Evolutionary conservation across 2,329 filamentous ascomycete species (phyloP).

Genomic region (Akanthomyces uredinophilus): DNA sequence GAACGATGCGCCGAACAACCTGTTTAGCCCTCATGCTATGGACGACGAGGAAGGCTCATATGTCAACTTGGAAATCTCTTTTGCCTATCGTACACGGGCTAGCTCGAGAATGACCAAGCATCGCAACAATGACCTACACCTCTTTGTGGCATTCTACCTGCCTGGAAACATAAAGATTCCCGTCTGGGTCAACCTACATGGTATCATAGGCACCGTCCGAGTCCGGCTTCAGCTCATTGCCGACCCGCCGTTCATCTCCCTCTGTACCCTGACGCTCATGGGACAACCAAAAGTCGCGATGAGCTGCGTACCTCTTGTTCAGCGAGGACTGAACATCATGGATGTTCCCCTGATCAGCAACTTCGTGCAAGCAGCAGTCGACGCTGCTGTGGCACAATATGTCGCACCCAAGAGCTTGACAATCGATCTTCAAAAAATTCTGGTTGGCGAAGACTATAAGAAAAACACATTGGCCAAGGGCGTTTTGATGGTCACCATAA

Average conservation of each 20-base stretch:
- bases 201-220: conserved; percentile 65
- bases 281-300: conserved; percentile 69
- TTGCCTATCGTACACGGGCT: conserved; percentile 64
- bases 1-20: conserved; percentile 25
- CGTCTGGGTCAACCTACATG: conserved; percentile 71
- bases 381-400: conserved; percentile 69
- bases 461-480: conserved; percentile 64
- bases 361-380: conserved; percentile 69
- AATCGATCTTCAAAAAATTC: conserved; percentile 70
- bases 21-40: conserved; percentile 51
- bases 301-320: conserved; percentile 65
- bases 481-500: conserved; percentile 61
- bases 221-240: conserved; percentile 67
- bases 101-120: conserved; percentile 58
- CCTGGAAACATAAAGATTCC: conserved; percentile 49
- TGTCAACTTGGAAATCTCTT: conserved; percentile 69
- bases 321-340: conserved; percentile 67
- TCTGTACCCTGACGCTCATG: conserved; percentile 68
- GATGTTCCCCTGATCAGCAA: conserved; percentile 69
- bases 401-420: conserved; percentile 72
- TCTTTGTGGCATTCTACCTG: conserved; percentile 68
- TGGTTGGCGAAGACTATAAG: conserved; percentile 73
- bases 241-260: conserved; percentile 71
- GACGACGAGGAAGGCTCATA: conserved; percentile 74
- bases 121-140: conserved; percentile 61